Evolutionary conservation across 106 monocot genomes (phyloP).

Genomic region (Phalaenopsis equestris): DNA sequence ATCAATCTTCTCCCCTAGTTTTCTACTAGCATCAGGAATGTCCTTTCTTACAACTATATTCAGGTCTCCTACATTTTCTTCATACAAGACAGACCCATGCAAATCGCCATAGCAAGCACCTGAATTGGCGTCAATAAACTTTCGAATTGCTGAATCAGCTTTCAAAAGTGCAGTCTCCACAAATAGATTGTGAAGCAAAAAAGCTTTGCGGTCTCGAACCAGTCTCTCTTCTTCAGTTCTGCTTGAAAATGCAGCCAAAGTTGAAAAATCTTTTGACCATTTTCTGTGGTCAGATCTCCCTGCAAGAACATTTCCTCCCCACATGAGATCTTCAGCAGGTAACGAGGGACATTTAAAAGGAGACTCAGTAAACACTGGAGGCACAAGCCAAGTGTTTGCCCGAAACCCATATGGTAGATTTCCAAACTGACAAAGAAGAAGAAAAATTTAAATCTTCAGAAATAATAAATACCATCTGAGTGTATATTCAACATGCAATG

Average conservation of each 20-base stretch:
- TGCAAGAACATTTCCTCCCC: constrained; percentile 74
- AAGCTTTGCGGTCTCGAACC: constrained; percentile 77
- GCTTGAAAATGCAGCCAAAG: constrained; percentile 57
- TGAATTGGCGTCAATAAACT: constrained; percentile 23
- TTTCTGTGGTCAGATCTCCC: constrained; percentile 45
- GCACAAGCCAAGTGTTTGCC: constrained; percentile 92
- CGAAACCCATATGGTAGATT: constrained; percentile 94
- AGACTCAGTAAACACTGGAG: constrained; percentile 54
- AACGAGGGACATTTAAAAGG: constrained; percentile 35
- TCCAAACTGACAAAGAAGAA: constrained; percentile 59
- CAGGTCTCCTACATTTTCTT: constrained; percentile 66
- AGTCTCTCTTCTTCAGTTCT: constrained; percentile 88
- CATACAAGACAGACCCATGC: constrained; percentile 27
- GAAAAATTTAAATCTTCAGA: constrained; percentile 6
- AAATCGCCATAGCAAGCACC: constrained; percentile 8
- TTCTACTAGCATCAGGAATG: constrained; percentile 45
- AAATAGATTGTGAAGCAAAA: constrained; percentile 76
- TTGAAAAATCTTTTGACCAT: constrained; percentile 77
- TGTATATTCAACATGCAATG: not conserved
- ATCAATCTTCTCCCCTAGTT: constrained; percentile 55
- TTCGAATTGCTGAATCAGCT: constrained; percentile 45
- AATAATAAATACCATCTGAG: not conserved
- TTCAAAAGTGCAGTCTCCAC: constrained; percentile 65
- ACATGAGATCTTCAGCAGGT: constrained; percentile 73
- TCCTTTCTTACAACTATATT: constrained; percentile 53